A percentile compares a stretch with the other conserved stretches of the same genome.
Evolutionary conservation across 176 grass and related monocot species (phyloP).

Genomic region (Rhynchospora breviuscula): DNA sequence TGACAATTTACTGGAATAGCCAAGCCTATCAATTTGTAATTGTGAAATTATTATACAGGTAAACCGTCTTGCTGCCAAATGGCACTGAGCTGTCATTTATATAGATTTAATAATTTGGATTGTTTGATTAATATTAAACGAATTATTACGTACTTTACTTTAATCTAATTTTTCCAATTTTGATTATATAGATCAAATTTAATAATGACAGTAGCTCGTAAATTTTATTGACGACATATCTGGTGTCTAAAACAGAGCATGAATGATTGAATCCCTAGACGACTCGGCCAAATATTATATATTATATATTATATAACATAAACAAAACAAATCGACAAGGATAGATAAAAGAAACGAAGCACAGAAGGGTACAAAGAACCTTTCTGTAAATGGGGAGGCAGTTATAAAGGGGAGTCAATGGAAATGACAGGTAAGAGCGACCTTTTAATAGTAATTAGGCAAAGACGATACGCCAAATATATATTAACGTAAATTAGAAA

Average conservation of each 20-base stretch:
- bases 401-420: conserved; percentile 13
- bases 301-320: neutral
- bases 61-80: too few species aligned
- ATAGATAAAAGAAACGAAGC: conserved; percentile 9
- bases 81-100: too few species aligned
- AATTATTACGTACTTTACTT: too few species aligned
- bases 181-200: too few species aligned
- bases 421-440: conserved; percentile 16
- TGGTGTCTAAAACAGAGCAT: neutral
- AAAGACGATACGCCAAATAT: neutral
- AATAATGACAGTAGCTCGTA: too few species aligned
- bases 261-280: neutral
- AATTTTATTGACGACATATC: too few species aligned
- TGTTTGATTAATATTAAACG: too few species aligned
- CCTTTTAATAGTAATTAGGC: conserved; percentile 16
- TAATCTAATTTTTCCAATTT: too few species aligned
- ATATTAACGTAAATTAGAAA: neutral
- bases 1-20: too few species aligned
- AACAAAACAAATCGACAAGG: neutral
- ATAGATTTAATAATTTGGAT: too few species aligned
- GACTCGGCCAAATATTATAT: neutral
- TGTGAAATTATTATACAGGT: too few species aligned
- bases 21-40: too few species aligned
- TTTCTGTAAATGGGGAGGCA: conserved; percentile 24
- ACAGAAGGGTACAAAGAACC: conserved; percentile 17